phyloP scores from a whole-genome alignment of 371 early-diverging fungal genomes.

The Neoconidiobolus thromboides region DNA sequence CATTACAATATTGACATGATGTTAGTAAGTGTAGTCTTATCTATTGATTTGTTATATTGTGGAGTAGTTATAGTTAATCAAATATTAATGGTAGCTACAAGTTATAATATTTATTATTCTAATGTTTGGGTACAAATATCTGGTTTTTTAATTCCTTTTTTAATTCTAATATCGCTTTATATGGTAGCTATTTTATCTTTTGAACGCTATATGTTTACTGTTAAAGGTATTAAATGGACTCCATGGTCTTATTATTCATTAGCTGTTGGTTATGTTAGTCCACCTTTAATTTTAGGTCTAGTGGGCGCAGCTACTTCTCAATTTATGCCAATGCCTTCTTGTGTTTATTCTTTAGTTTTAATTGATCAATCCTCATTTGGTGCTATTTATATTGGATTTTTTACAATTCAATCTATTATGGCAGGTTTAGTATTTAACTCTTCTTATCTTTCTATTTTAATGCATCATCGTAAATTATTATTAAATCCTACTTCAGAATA shows the following conservation, averaged over 20 bases:
- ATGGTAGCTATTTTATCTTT: neutral
- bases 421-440: neutral
- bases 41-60: neutral
- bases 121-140: neutral
- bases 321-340: neutral
- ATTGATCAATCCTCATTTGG: neutral
- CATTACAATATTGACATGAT: neutral
- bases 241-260: neutral
- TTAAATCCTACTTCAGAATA: neutral
- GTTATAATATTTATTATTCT: neutral
- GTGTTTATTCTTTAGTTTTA: neutral
- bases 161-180: neutral
- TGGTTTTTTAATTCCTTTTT: neutral
- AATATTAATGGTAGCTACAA: neutral
- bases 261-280: neutral
- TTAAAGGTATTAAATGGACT: neutral
- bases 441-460: neutral
- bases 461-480: neutral
- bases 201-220: neutral
- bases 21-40: neutral
- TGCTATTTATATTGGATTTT: neutral
- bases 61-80: neutral
- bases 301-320: neutral
- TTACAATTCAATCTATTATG: neutral
- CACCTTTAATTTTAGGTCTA: neutral